Conservation (phyloP, 176 grass and related monocot genomes). For the Microstegium vimineum region DNA sequence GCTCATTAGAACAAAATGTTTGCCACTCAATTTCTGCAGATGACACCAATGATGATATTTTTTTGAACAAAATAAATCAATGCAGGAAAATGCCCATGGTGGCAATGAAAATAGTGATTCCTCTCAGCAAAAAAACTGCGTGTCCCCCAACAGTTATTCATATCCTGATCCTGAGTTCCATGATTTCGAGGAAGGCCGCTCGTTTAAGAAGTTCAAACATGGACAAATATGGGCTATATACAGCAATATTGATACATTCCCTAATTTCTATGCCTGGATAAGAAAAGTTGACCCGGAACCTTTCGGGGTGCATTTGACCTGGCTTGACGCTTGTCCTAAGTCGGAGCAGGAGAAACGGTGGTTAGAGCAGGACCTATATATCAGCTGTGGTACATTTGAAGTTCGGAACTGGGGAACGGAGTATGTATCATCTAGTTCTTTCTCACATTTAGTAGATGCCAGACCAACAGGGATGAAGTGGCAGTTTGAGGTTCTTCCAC, state of each 20-base stretch:
- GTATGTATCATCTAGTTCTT: conserved; percentile 31
- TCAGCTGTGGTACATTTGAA: conserved; percentile 73
- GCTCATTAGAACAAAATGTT: too few relatives aligned
- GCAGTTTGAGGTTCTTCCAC: conserved; percentile 51
- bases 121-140: conserved; percentile 5
- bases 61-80: too few relatives aligned
- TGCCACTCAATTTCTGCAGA: too few relatives aligned
- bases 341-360: conserved; percentile 39
- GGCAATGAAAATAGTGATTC: conserved; percentile 25
- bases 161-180: conserved; percentile 76
- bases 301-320: conserved; percentile 56
- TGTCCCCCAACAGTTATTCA: conserved; percentile 6
- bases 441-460: conserved; percentile 64
- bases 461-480: background rate
- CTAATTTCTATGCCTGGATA: conserved; percentile 83
- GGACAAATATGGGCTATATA: conserved; percentile 96
- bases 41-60: too few relatives aligned
- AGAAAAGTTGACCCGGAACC: conserved; percentile 54
- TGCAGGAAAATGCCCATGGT: too few relatives aligned
- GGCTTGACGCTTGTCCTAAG: conserved; percentile 67
- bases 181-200: conserved; percentile 46
- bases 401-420: conserved; percentile 21
- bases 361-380: conserved; percentile 44
- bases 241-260: conserved; percentile 61
- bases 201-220: conserved; percentile 34